phyloP scores from a whole-genome alignment of 768 basidiomycete species.

The Termitomyces sp. region DNA sequence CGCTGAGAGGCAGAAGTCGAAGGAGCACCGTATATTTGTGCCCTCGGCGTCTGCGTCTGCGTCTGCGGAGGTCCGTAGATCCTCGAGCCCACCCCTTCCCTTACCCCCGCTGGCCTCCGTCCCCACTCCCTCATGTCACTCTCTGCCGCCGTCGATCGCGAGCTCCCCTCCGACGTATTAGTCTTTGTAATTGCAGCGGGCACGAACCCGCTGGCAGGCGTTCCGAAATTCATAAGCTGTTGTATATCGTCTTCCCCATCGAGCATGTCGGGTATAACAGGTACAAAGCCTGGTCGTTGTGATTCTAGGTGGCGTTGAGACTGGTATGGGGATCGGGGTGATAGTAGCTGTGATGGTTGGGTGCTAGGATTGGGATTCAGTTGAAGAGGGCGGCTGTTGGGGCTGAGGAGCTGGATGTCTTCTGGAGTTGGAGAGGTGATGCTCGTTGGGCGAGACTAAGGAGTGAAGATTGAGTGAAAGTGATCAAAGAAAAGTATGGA shows the following conservation, averaged over 20 bases:
- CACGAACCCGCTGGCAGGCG: not conserved
- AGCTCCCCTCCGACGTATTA: not conserved
- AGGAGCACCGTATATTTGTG: not conserved
- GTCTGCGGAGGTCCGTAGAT: not conserved
- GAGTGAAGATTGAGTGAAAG: not conserved
- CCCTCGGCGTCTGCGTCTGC: not conserved
- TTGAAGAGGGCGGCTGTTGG: not conserved
- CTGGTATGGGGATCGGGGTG: not conserved
- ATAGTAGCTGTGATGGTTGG: not conserved
- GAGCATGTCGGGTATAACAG: slow-evolving; percentile 10
- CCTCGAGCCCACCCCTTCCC: not conserved
- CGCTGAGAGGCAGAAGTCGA: not conserved
- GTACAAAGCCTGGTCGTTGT: slow-evolving; percentile 8
- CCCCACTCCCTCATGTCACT: not conserved
- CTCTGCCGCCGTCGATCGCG: not conserved
- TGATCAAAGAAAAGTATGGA: not conserved
- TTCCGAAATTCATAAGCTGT: slow-evolving; percentile 4
- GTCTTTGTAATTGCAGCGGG: not conserved
- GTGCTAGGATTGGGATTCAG: not conserved
- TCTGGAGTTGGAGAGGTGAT: not conserved
- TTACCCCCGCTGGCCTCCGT: not conserved
- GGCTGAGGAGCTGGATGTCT: slow-evolving; percentile 1
- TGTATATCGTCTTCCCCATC: slow-evolving; percentile 1
- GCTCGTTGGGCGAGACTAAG: slow-evolving; percentile 3
- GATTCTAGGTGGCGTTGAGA: not conserved